Conservation (phyloP, 2,329 filamentous ascomycete species). For the Amesomyces nigricolor region DNA sequence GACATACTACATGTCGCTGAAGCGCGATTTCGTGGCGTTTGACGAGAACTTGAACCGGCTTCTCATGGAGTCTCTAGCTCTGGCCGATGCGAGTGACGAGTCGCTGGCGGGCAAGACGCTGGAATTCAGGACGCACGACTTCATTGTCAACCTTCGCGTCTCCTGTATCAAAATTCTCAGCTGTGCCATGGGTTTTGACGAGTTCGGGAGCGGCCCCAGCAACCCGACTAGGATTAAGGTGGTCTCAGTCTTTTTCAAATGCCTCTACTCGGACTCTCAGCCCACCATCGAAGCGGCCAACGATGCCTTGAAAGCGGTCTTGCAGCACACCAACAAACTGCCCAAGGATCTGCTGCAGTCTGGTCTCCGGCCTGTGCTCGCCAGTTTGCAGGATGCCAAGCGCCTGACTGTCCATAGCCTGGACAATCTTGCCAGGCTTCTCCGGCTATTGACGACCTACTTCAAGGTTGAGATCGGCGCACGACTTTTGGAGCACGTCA, state of each 20-base stretch:
- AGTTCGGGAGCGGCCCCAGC: conserved; percentile 72
- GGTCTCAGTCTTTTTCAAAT: conserved; percentile 96
- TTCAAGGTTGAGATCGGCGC: conserved; percentile 98
- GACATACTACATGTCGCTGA: conserved; percentile 86
- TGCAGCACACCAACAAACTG: conserved; percentile 82
- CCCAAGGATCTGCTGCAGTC: conserved; percentile 94
- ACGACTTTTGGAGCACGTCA: conserved; percentile 88
- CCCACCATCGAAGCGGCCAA: conserved; percentile 93
- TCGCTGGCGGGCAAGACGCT: conserved; percentile 85
- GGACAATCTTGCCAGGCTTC: conserved; percentile 80
- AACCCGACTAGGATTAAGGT: conserved; percentile 65
- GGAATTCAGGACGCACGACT: conserved; percentile 92
- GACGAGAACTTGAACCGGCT: conserved; percentile 87
- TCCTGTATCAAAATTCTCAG: conserved; percentile 90
- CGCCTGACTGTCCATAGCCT: conserved; percentile 82
- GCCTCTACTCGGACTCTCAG: conserved; percentile 84
- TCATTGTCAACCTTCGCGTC: conserved; percentile 85
- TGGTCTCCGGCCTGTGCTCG: conserved; percentile 88
- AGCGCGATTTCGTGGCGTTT: conserved; percentile 82
- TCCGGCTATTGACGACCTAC: conserved; percentile 92
- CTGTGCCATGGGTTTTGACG: conserved; percentile 87
- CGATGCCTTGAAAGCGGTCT: conserved; percentile 77
- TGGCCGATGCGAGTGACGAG: conserved; percentile 93
- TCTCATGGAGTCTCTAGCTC: conserved; percentile 84
- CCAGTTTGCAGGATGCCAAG: conserved; percentile 91